Evolutionary conservation across 148 eudicot genomes (phyloP), one percentile per base, ranked within the genome.

Genomic region (Diospyros kaki): DNA sequence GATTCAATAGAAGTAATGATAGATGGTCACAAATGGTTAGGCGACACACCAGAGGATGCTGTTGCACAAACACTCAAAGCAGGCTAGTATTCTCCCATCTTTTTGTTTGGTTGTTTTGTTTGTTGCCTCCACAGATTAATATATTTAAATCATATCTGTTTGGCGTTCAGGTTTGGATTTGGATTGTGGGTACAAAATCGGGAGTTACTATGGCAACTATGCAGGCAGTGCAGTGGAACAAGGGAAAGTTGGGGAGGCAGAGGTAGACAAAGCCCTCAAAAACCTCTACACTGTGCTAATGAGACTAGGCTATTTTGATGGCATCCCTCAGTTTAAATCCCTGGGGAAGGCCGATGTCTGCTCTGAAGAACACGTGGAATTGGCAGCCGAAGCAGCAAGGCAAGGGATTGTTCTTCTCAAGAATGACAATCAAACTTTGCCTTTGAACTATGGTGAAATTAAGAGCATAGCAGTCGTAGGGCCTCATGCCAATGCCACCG

Each of bases 401-500:
- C 59, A 81, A 56, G 84, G 84, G 4, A 77, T 77, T 9, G 84
- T 81, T 41, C 71, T 81, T 40, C 48, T 81, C 1, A 77, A 81
- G 51, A 81, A 28, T 28, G 28, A 81, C n/a, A n/a, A 45, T 14
- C 18, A 63, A 44, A 44, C 71, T 58, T 55, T 81, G 66, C 84
- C 84, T 63, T 51, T 81, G n/a, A 40, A 44, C 14, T 8, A 18
- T n/a, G 9, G 28, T 0, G 17, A 39, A 2, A 17, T 51, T 70
- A 78, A 61, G 69, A 83, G 72, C 67, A 40, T 90, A 6, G 94
- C 94, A 0, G 83, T 90, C n/a, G 84, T 90, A 63, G 94, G 94
- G 46, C 94, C 94, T 8, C 81, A 88, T 50, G 81, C 89, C 5
- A 80, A 87, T 71, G 92, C 85, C 72, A 85, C 92, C 4, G 73